Conservation (phyloP, 371 early-diverging fungal genomes). For the Zancudomyces culisetae region DNA sequence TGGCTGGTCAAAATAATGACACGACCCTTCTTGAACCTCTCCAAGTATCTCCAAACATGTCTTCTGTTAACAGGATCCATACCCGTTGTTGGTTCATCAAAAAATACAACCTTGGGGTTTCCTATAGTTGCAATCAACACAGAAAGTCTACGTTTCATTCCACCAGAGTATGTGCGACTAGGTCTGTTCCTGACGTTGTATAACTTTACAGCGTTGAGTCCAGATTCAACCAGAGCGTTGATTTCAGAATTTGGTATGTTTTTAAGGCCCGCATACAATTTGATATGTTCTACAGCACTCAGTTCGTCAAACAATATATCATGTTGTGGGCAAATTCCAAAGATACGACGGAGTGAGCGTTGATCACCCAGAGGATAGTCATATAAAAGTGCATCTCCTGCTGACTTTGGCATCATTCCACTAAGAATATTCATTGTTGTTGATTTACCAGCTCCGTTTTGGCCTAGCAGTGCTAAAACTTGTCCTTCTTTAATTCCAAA, state of each 20-base stretch:
- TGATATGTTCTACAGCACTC: constrained; percentile 47
- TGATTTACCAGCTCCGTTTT: constrained; percentile 32
- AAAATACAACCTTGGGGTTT: constrained; percentile 52
- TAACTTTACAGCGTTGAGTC: constrained; percentile 31
- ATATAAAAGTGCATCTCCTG: constrained; percentile 36
- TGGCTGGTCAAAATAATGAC: constrained; percentile 47
- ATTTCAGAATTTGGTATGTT: constrained; percentile 31
- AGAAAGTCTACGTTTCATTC: constrained; percentile 44
- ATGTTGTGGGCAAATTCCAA: constrained; percentile 57
- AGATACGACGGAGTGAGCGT: constrained; percentile 35
- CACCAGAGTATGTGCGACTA: constrained; percentile 40
- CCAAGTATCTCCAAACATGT: constrained; percentile 45
- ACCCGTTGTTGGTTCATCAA: constrained; percentile 78
- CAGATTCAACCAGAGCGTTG: constrained; percentile 21
- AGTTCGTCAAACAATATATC: constrained; percentile 61
- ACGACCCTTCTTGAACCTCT: constrained; percentile 30
- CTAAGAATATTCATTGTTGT: constrained; percentile 46
- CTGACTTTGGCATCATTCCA: constrained; percentile 39
- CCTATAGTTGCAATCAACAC: constrained; percentile 58
- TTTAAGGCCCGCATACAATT: constrained; percentile 50
- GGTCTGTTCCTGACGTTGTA: constrained; percentile 28
- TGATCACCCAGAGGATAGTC: constrained; percentile 35
- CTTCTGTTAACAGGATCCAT: constrained; percentile 45
- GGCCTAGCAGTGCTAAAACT: constrained; percentile 43
- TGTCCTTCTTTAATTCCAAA: constrained; percentile 36